phyloP scores from a whole-genome alignment of 2,329 filamentous ascomycete genomes.

The Plenodomus biglobosus region DNA sequence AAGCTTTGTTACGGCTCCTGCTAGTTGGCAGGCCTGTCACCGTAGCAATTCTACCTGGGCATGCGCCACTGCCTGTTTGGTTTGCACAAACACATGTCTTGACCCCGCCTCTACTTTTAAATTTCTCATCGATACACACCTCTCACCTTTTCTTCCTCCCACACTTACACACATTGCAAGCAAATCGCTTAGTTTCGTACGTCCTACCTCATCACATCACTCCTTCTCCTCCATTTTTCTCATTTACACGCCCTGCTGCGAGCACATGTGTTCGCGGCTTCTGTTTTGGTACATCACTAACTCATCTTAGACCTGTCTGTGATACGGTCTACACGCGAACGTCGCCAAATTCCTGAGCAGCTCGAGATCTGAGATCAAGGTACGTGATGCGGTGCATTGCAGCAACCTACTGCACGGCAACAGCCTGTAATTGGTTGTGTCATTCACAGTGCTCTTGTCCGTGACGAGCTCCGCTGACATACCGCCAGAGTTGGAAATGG shows the following conservation, averaged over 20 bases:
- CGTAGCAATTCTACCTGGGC: conserved; percentile 9
- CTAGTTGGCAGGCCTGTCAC: conserved; percentile 9
- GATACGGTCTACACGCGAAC: conserved; percentile 12
- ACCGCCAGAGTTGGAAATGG: conserved; percentile 37
- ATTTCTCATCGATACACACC: conserved; percentile 3
- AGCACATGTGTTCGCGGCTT: conserved; percentile 11
- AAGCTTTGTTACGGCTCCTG: conserved; percentile 6
- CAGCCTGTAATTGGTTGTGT: neutral
- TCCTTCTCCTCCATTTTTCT: conserved; percentile 1
- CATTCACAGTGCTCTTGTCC: neutral
- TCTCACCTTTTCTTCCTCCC: conserved; percentile 4
- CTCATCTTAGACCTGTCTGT: conserved; percentile 11
- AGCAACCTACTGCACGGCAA: neutral
- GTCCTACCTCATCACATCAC: neutral
- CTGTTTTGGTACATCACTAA: conserved; percentile 16
- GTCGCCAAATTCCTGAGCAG: conserved; percentile 1
- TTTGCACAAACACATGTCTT: conserved; percentile 6
- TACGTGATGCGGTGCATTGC: conserved; percentile 8
- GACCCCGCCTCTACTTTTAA: conserved; percentile 4
- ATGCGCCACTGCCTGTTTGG: conserved; percentile 11
- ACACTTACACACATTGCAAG: conserved; percentile 1
- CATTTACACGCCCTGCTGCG: conserved; percentile 1
- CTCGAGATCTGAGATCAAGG: conserved; percentile 15
- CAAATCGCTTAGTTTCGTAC: conserved; percentile 4
- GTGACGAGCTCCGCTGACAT: conserved; percentile 19